Conservation (phyloP, 208 protist species). For the Pavlovales sp. region DNA sequence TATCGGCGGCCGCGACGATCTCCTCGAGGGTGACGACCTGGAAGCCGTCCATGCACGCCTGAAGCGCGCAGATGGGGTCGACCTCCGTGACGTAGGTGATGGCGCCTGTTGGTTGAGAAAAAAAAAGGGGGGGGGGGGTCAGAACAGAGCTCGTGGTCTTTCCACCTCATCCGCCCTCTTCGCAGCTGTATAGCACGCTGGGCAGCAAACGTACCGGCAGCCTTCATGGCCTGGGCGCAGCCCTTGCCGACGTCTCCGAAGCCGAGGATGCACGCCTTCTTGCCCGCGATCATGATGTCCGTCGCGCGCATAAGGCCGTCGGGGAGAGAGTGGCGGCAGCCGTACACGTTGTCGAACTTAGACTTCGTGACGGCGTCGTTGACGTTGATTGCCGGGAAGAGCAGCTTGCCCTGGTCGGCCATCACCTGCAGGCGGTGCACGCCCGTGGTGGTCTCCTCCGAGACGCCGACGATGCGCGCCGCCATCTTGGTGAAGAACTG, state of each 20-base stretch:
- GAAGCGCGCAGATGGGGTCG: constrained; percentile 99
- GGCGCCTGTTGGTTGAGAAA: no score
- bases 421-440: constrained; percentile 97
- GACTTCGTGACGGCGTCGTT: constrained; percentile 99
- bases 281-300: constrained; percentile 99
- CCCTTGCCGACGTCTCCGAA: constrained; percentile 99
- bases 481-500: constrained; percentile 73
- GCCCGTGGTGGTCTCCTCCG: constrained; percentile 99
- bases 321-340: constrained; percentile 91
- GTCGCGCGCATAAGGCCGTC: constrained; percentile 99
- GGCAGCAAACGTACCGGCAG: no score
- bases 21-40: constrained; percentile 92
- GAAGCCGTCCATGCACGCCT: constrained; percentile 98
- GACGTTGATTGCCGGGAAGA: constrained; percentile 99
- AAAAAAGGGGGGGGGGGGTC: no score
- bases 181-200: no score
- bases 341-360: constrained; percentile 99
- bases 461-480: constrained; percentile 87
- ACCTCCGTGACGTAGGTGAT: constrained; percentile 97
- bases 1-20: constrained; percentile 76
- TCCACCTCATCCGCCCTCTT: no score
- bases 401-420: constrained; percentile 81
- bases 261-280: constrained; percentile 91
- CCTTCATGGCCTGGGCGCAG: constrained; percentile 88
- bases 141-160: no score